Evolutionary conservation across 495 filamentous ascomycete species (phyloP), one percentile per base, ranked within the genome.

Genomic region (Penicillium riverlandense): DNA sequence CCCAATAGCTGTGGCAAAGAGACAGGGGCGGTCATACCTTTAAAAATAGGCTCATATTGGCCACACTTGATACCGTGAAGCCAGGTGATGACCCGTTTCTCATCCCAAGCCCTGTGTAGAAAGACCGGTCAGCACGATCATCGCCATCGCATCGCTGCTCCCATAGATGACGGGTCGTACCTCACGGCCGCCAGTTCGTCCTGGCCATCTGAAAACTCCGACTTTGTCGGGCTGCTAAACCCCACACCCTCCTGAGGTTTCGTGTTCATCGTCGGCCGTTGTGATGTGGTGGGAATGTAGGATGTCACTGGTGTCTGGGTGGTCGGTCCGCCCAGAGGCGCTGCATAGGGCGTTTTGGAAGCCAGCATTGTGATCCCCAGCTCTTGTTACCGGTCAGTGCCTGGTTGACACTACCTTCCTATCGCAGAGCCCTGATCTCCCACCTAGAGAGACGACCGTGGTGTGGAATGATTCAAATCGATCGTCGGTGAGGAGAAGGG

Each of bases 1-100:
- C 7, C 29, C 22, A 3, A 6, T 22, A 3, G 22, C 22, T 4
- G 22, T 22, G 22, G 4, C 4, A 22, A 3, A 22, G 22, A 4
- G 22, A 6, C 3, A 22, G 22, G 22, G 22, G 4, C 22, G 4
- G 22, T 22, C 22, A 22, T 68, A 83, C 81, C 80, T 71, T 84
- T 83, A 56, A 99, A 99, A 28, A 96, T 63, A 48, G 84, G 78
- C 58, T 95, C 88, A 66, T 99, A 97, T 57, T 99, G 87, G 40
- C 80, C 78, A 59, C 89, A 96, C 51, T 91, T 90, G 53, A 97
- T 88, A 52, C 80, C 89, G 51, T 83, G 71, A 37, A 99, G 74
- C 82, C 94, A 99, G 15, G 92, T 83, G 45, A 84, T 84, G 6
- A 99, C 92, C 50, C 80, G 79, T 49, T 86, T 85, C 67, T 97